Evolutionary conservation across 345 rosid genomes (phyloP), one percentile per base, ranked within the genome.

Genomic region (Melaleuca quinquenervia): DNA sequence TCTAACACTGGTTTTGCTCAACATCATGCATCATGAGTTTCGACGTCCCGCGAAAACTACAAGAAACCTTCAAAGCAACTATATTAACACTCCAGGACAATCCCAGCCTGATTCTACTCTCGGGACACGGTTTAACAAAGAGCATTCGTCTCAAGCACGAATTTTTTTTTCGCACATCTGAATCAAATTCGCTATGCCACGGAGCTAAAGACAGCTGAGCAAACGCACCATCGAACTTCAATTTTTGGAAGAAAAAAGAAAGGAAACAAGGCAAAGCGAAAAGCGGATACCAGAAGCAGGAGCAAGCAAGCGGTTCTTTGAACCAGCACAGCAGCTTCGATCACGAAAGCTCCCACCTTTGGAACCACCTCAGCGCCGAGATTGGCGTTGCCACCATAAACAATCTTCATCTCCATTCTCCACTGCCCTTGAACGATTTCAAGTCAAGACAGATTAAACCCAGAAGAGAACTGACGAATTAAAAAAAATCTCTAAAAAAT

Each of bases 251-350:
- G 52, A 5, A 5, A 29, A n/a, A 18, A 5, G n/a, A 20, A 10
- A 60, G 52, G 49, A 84, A 84, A 29, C n/a, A n/a, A 45, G 74
- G 36, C 52, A 55, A 44, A 54, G 78, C 50, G 26, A 45, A 26
- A 80, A 36, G 52, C 70, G 6, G 7, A 16, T 86, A 86, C 87
- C 82, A 32, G 56, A 58, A 60, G 84, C 41, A 86, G 87, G 11
- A 86, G 84, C 82, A 82, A 50, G 36, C 50, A 86, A 82, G 80
- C 75, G 50, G 84, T 13, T 24, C 82, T 82, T 32, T 82, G 87
- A 82, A 76, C 84, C 55, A 86, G 56, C 8, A 52, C 29, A 9
- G 86, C 86, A n/a, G 86, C 62, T 36, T 82, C 87, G 45, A 85
- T 74, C 84, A 50, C 82, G 54, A 82, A 82, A 32, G 54, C 1